Conservation (phyloP, 2,329 filamentous ascomycete species). For the Hypocreales sp. region DNA sequence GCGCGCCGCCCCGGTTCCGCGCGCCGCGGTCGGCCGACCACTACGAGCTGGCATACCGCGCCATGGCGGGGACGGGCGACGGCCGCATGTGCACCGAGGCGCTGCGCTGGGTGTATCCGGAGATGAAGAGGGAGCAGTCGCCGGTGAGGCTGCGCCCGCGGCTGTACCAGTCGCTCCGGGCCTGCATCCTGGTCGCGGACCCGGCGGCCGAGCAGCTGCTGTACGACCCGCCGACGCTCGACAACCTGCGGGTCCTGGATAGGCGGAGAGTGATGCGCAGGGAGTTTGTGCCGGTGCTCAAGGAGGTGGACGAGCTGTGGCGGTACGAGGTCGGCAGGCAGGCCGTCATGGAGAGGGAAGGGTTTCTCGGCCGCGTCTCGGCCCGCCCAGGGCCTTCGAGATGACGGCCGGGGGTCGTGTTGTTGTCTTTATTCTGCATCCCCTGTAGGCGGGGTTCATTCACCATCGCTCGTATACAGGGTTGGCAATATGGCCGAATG, state of each 20-base stretch:
- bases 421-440: too few relatives aligned
- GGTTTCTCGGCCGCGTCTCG: too few relatives aligned
- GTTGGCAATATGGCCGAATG: too few relatives aligned
- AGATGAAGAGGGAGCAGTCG: slow-evolving; percentile 41
- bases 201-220: slow-evolving; percentile 24
- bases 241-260: slow-evolving; percentile 4
- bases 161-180: slow-evolving; percentile 31
- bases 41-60: slow-evolving; percentile 37
- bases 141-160: slow-evolving; percentile 26
- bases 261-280: slow-evolving; percentile 11
- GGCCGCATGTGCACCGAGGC: slow-evolving; percentile 27
- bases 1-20: slow-evolving; percentile 33
- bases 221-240: slow-evolving; percentile 5
- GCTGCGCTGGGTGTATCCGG: slow-evolving; percentile 37
- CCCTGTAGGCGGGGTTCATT: too few relatives aligned
- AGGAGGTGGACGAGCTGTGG: slow-evolving; percentile 13
- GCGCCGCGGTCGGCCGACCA: slow-evolving; percentile 31
- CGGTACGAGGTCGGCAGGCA: slow-evolving; percentile 1
- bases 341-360: background rate
- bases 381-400: too few relatives aligned
- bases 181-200: slow-evolving; percentile 40
- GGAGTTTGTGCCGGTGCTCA: slow-evolving; percentile 17
- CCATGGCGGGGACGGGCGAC: slow-evolving; percentile 28
- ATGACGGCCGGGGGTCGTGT: too few relatives aligned
- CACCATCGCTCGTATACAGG: too few relatives aligned